Evolutionary conservation across 2,329 filamentous ascomycete genomes (phyloP).

Genomic region (Cercospora beticola): DNA sequence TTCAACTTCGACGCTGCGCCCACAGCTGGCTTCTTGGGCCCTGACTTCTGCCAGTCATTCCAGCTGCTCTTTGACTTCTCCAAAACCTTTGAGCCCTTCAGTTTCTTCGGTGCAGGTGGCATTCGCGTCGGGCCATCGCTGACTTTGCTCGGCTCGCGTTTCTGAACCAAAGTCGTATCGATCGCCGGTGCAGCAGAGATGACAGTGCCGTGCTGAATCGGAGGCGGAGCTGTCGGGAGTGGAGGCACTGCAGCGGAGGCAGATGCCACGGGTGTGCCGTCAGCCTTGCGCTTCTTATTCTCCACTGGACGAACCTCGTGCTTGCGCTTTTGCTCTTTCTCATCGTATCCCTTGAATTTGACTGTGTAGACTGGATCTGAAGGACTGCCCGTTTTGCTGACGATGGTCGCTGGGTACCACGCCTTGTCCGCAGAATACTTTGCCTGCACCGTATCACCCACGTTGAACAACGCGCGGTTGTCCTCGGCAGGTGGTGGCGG

Average conservation of each 20-base stretch:
- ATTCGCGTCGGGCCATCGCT: constrained; percentile 53
- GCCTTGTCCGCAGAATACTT: constrained; percentile 90
- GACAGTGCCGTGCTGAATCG: constrained; percentile 52
- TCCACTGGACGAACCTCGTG: constrained; percentile 77
- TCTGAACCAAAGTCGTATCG: constrained; percentile 64
- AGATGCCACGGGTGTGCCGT: constrained; percentile 59
- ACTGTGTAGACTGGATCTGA: constrained; percentile 89
- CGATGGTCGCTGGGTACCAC: constrained; percentile 91
- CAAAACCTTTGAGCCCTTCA: constrained; percentile 88
- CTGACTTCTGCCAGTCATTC: constrained; percentile 85
- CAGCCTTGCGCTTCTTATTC: constrained; percentile 69
- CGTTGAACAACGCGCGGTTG: constrained; percentile 63
- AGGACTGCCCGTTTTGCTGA: constrained; percentile 88
- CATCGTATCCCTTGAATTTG: constrained; percentile 86
- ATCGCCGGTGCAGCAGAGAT: constrained; percentile 67
- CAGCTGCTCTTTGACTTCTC: constrained; percentile 91
- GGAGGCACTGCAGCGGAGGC: constrained; percentile 35
- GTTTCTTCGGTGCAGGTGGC: constrained; percentile 63
- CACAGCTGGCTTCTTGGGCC: constrained; percentile 38
- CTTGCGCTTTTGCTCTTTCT: constrained; percentile 73
- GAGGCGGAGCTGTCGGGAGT: constrained; percentile 38
- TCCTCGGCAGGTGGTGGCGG: constrained; percentile 41
- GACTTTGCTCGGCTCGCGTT: constrained; percentile 61
- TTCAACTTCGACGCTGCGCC: constrained; percentile 26
- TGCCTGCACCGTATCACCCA: constrained; percentile 87